Evolutionary conservation across 2,329 filamentous ascomycete species (phyloP).

Genomic region (Coniella vitis): DNA sequence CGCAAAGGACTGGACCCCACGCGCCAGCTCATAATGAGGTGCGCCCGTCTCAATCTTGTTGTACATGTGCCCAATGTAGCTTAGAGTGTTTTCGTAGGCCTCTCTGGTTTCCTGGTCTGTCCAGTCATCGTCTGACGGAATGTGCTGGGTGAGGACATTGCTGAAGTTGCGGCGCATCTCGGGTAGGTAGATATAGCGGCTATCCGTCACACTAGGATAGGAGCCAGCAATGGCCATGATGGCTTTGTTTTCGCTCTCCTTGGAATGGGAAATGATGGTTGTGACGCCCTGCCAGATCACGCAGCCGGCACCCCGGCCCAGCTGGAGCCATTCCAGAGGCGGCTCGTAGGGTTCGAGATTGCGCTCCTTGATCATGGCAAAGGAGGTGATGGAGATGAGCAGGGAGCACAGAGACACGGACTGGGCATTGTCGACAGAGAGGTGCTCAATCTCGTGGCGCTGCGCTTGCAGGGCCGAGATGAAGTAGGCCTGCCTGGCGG

Average conservation of each 20-base stretch:
- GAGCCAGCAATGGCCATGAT: slow-evolving; percentile 36
- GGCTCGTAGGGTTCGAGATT: slow-evolving; percentile 20
- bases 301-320: slow-evolving; percentile 21
- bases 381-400: slow-evolving; percentile 21
- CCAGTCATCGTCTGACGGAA: slow-evolving; percentile 19
- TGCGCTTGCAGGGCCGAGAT: slow-evolving; percentile 22
- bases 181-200: slow-evolving; percentile 22
- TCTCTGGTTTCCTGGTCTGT: slow-evolving; percentile 19
- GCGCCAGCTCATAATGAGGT: slow-evolving; percentile 24
- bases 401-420: slow-evolving; percentile 21
- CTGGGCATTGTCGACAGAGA: slow-evolving; percentile 21
- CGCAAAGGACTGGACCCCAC: slow-evolving; percentile 22
- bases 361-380: slow-evolving; percentile 23
- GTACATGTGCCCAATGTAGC: slow-evolving; percentile 23
- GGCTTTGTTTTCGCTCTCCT: slow-evolving; percentile 35
- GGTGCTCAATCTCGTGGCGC: slow-evolving; percentile 19
- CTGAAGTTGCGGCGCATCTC: slow-evolving; percentile 18
- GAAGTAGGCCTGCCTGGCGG: slow-evolving; percentile 22
- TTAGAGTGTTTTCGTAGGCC: slow-evolving; percentile 23
- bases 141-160: slow-evolving; percentile 17
- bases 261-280: slow-evolving; percentile 27
- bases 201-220: slow-evolving; percentile 26
- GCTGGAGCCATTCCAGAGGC: slow-evolving; percentile 23
- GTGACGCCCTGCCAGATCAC: slow-evolving; percentile 23
- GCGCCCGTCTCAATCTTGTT: slow-evolving; percentile 22